phyloP scores from a whole-genome alignment of 1,139 yeast genomes.

The Diutina ranongensis region DNA sequence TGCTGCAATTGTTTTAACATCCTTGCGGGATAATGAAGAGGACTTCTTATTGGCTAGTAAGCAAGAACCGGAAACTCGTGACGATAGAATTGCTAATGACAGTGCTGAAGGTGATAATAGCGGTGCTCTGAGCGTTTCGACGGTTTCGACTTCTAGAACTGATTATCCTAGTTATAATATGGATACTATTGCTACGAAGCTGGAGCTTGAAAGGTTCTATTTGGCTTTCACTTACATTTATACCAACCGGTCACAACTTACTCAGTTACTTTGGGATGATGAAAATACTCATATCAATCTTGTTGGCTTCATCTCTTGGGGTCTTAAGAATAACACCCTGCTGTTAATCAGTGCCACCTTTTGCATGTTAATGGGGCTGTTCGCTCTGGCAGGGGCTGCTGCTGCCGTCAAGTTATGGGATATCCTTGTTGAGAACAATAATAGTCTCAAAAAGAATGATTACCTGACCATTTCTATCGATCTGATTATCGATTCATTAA shows the following conservation, averaged over 20 bases:
- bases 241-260: constrained; percentile 45
- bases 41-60: constrained; percentile 52
- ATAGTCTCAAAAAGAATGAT: constrained; percentile 20
- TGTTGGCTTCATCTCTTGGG: constrained; percentile 82
- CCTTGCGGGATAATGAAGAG: constrained; percentile 77
- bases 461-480: constrained; percentile 46
- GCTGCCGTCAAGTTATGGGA: constrained; percentile 34
- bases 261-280: constrained; percentile 63
- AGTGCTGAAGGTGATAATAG: not conserved
- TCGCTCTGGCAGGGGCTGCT: constrained; percentile 45
- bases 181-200: not conserved
- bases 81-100: not conserved
- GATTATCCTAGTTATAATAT: not conserved
- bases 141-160: not conserved
- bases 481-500: constrained; percentile 43
- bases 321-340: constrained; percentile 65
- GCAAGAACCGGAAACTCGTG: not conserved
- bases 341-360: constrained; percentile 78
- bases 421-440: constrained; percentile 20
- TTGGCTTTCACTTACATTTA: constrained; percentile 65
- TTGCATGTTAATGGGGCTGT: constrained; percentile 65
- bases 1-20: constrained; percentile 70
- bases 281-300: constrained; percentile 30
- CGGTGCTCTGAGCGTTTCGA: not conserved
- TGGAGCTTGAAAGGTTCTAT: constrained; percentile 70